phyloP scores from a whole-genome alignment of 2,329 filamentous ascomycete genomes.

The Fusarium sp. region DNA sequence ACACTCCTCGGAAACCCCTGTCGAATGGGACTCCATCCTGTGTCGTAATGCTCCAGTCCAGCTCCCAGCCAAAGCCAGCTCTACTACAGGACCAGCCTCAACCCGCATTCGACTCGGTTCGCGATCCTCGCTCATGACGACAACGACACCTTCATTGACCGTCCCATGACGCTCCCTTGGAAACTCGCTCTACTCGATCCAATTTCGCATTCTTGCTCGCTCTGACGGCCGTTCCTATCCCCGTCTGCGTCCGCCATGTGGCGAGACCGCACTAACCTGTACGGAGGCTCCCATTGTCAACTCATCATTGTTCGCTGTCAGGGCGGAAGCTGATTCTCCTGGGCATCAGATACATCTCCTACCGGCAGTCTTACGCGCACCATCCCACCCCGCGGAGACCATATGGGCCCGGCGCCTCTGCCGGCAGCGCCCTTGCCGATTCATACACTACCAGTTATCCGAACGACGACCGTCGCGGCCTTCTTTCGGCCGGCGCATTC shows the following conservation, averaged over 20 bases:
- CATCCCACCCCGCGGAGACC: constrained; percentile 87
- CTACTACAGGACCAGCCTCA: constrained; percentile 30
- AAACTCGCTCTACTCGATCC: constrained; percentile 19
- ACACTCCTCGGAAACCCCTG: constrained; percentile 22
- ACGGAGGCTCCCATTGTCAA: constrained; percentile 41
- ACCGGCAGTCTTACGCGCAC: constrained; percentile 97
- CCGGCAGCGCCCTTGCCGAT: constrained; percentile 66
- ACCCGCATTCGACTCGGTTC: constrained; percentile 35
- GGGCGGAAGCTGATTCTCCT: constrained; percentile 13
- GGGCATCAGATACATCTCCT: constrained; percentile 81
- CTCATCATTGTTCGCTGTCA: constrained; percentile 11
- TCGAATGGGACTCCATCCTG: constrained; percentile 27
- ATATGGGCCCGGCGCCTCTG: constrained; percentile 61
- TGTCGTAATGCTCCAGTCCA: constrained; percentile 36
- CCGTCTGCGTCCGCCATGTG: constrained; percentile 77
- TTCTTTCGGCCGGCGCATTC: constrained; percentile 81
- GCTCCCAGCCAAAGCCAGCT: constrained; percentile 28
- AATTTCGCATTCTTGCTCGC: constrained; percentile 23
- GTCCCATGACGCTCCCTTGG: constrained; percentile 39
- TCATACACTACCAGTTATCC: constrained; percentile 60
- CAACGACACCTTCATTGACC: constrained; percentile 33
- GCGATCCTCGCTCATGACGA: constrained; percentile 40
- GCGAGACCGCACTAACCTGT: constrained; percentile 99
- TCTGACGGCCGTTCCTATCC: constrained; percentile 42
- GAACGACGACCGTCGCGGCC: constrained; percentile 71